phyloP scores from a whole-genome alignment of 345 rosid species.

The Hevea brasiliensis region DNA sequence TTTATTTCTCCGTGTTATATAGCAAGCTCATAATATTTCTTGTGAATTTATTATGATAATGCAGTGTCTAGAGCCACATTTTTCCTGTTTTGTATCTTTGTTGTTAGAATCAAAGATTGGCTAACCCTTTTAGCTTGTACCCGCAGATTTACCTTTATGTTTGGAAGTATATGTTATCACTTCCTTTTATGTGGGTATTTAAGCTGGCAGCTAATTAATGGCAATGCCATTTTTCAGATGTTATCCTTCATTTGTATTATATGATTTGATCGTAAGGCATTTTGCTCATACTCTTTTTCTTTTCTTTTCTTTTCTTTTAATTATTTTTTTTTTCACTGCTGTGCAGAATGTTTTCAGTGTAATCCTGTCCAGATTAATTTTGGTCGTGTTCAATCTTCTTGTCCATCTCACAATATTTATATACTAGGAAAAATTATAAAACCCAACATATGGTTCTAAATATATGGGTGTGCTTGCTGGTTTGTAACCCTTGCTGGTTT shows the following conservation, averaged over 20 bases:
- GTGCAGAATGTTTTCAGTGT: background rate
- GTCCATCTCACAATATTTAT: too few relatives aligned
- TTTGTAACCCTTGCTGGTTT: too few relatives aligned
- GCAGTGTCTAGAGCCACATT: constrained; percentile 13
- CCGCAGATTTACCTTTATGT: constrained; percentile 31
- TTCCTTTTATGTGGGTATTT: background rate
- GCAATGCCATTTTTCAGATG: too few relatives aligned
- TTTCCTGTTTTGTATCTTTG: constrained; percentile 18
- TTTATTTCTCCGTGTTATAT: constrained; percentile 7
- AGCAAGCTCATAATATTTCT: constrained; percentile 7
- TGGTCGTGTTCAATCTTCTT: too few relatives aligned
- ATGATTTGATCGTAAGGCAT: background rate
- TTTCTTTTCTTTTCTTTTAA: too few relatives aligned
- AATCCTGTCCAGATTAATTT: too few relatives aligned
- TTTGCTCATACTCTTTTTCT: background rate
- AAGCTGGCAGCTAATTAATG: background rate
- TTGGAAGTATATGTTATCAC: constrained; percentile 7
- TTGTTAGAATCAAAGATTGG: constrained; percentile 18
- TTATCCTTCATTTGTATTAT: background rate
- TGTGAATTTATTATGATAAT: constrained; percentile 13
- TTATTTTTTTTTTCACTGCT: background rate
- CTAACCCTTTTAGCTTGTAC: constrained; percentile 18
- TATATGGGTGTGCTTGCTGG: too few relatives aligned
- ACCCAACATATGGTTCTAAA: too few relatives aligned
- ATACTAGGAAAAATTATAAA: too few relatives aligned